Percentiles rank a stretch among this genome's conserved stretches.
Evolutionary conservation across 2,329 filamentous ascomycete species (phyloP).

Genomic region (Colletotrichum destructivum): DNA sequence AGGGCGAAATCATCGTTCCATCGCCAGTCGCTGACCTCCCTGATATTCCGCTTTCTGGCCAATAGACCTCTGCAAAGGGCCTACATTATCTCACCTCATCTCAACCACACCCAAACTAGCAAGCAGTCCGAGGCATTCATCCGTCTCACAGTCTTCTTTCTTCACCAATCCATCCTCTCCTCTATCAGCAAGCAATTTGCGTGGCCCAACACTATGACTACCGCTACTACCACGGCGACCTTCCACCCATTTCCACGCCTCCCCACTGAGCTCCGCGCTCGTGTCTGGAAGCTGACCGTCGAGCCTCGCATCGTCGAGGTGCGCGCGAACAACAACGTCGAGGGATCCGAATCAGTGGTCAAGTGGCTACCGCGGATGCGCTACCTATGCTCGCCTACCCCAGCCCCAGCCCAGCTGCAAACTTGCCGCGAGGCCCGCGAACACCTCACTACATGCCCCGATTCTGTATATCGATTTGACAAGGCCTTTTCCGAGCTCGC

Average conservation of each 20-base stretch:
- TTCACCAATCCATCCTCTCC: background rate
- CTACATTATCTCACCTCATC: background rate
- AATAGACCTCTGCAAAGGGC: background rate
- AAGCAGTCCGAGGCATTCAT: background rate
- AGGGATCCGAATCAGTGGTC: background rate
- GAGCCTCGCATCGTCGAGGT: slow-evolving; percentile 27
- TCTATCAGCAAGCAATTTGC: background rate
- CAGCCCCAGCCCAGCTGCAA: slow-evolving; percentile 8
- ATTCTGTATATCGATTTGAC: background rate
- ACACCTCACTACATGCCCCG: background rate
- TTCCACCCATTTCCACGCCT: slow-evolving; percentile 18
- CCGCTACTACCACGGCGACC: background rate
- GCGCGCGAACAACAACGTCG: background rate
- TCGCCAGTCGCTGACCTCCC: background rate
- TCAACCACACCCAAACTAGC: background rate
- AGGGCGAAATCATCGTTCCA: background rate
- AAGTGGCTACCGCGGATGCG: slow-evolving; percentile 1
- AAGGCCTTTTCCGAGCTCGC: background rate
- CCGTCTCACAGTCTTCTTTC: background rate
- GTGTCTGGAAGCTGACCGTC: slow-evolving; percentile 12
- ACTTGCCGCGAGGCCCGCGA: slow-evolving; percentile 10
- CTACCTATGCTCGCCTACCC: slow-evolving; percentile 18
- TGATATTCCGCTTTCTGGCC: background rate
- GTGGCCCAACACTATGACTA: background rate
- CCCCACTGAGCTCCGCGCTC: slow-evolving; percentile 7